These are phyloP conservation scores for Fusarium xylarioides DNA, from an alignment of 2,329 filamentous ascomycete species.

Conservation along the genomic window DNA sequence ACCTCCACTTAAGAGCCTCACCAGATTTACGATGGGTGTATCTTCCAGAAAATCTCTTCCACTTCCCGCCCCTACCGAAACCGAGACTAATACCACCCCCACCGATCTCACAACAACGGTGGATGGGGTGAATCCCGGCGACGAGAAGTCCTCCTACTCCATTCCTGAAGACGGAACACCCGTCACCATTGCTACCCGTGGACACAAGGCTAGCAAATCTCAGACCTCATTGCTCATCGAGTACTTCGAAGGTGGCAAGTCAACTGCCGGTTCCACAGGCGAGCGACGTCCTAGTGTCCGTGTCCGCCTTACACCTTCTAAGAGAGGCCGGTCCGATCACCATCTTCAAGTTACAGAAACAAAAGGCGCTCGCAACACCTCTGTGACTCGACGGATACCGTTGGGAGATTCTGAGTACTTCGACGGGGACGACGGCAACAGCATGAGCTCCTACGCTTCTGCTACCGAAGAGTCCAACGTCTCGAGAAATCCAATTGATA, in stretches of 20 bases:
- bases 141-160: slow-evolving; percentile 79
- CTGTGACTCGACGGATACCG: slow-evolving; percentile 63
- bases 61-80: slow-evolving; percentile 82
- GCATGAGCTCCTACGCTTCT: slow-evolving; percentile 79
- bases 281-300: slow-evolving; percentile 83
- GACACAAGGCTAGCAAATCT: slow-evolving; percentile 68
- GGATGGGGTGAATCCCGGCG: slow-evolving; percentile 73
- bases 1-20: slow-evolving; percentile 27
- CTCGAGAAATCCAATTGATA: slow-evolving; percentile 81
- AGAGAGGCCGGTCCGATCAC: slow-evolving; percentile 69
- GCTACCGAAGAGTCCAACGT: slow-evolving; percentile 82
- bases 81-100: slow-evolving; percentile 68
- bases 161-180: slow-evolving; percentile 89
- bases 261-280: slow-evolving; percentile 59
- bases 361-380: slow-evolving; percentile 76
- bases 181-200: slow-evolving; percentile 86
- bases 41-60: slow-evolving; percentile 69
- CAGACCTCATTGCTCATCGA: slow-evolving; percentile 94
- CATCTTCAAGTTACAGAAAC: slow-evolving; percentile 89
- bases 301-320: slow-evolving; percentile 81
- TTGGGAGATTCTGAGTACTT: slow-evolving; percentile 53
- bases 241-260: slow-evolving; percentile 87
- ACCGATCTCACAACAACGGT: slow-evolving; percentile 63
- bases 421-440: slow-evolving; percentile 69
- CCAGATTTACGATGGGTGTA: slow-evolving; percentile 61